Base-by-base conservation (phyloP, 257 asterid genomes). In the Lantana camara region DNA sequence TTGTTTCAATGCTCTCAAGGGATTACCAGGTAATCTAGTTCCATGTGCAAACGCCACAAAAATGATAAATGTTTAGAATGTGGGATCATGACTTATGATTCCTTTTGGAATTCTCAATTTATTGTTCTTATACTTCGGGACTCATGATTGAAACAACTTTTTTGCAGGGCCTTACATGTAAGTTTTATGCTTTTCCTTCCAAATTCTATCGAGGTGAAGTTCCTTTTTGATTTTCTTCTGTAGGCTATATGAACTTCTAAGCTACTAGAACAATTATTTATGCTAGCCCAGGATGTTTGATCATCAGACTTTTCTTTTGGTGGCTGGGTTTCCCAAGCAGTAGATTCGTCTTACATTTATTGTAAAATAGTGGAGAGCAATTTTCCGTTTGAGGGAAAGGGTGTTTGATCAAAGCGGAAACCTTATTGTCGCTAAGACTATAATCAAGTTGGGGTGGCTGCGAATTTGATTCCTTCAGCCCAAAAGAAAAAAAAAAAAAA, bases 101-200 rank as follows among this genome's bases (percentile, higher is more conserved):
- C 15, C 22, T 30, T 32, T 14, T 13, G 8, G 23, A 29, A 24
- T 54, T n/a, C 22, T 29, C 34, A 14, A 29, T 19, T 54, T 2
- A 48, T 23, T 52, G 1, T 38, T 51, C 2, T 7, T 50, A 34
- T 37, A 11, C 52, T 35, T 35, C 16, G 38, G 54, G 55, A 30
- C 64, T 79, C 35, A 79, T 77, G 61, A 27, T 47, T 44, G 45
- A 22, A 30, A 14, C 19, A 9, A 35, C 40, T 73, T 65, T 73
- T 65, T 86, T 77, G 86, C 93, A 91, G 97, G 98, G 77, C 97
- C 97, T 44, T 91, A 86, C 88, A 74, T 92, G 98, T 92, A 92
- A 92, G 98, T 89, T 64, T 60, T 55, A 9, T 53, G 57, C 61
- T 59, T 67, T 17, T 55, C 49, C 73, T 34, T 57, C 61, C 24